Percentiles rank a stretch among this genome's conserved stretches.
Evolutionary conservation across 495 filamentous ascomycete species (phyloP).

Genomic region (Penicillium parvum): DNA sequence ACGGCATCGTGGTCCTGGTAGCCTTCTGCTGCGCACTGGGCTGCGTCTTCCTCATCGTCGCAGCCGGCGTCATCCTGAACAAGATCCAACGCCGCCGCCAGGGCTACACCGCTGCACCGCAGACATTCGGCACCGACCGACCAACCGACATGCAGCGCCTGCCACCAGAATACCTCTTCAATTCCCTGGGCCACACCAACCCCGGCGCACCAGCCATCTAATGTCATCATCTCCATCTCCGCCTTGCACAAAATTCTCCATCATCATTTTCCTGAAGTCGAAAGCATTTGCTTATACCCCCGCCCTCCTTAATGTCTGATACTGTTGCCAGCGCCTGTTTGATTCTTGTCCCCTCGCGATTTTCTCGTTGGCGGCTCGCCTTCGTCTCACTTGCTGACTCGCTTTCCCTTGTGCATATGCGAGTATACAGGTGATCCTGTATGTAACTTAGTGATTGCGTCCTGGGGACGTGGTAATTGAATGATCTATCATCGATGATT

Average conservation of each 20-base stretch:
- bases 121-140: constrained; percentile 63
- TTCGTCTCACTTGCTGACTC: background rate
- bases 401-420: constrained; percentile 17
- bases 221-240: constrained; percentile 12
- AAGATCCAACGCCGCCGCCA: constrained; percentile 78
- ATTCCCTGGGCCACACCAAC: constrained; percentile 41
- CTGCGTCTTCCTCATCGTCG: constrained; percentile 83
- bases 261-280: constrained; percentile 16
- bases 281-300: constrained; percentile 31
- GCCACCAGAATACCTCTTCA: constrained; percentile 78
- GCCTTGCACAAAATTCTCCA: constrained; percentile 16
- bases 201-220: constrained; percentile 37
- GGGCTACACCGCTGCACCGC: constrained; percentile 80
- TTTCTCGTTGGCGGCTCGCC: background rate
- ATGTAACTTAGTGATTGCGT: constrained; percentile 21
- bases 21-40: constrained; percentile 85
- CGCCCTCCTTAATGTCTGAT: constrained; percentile 35
- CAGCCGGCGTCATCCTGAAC: constrained; percentile 76
- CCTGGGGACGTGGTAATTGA: constrained; percentile 19
- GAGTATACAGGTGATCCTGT: constrained; percentile 6
- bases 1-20: constrained; percentile 87
- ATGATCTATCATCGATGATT: constrained; percentile 6
- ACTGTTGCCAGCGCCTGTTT: constrained; percentile 15
- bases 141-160: constrained; percentile 71
- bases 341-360: constrained; percentile 13